Evolutionary conservation across 805 yeast species (phyloP).

Genomic region (Kluyveromyces siamensis): DNA sequence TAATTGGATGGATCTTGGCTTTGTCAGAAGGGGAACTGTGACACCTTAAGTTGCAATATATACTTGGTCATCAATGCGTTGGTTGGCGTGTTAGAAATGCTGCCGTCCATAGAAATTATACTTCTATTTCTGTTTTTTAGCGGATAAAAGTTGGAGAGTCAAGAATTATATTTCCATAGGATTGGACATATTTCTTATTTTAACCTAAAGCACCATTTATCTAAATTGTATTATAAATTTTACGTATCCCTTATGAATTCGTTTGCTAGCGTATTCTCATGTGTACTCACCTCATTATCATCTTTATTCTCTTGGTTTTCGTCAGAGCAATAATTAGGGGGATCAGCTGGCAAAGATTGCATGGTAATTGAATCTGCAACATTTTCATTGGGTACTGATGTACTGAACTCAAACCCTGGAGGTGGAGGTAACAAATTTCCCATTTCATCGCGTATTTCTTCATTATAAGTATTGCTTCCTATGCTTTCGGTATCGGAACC

Average conservation of each 20-base stretch:
- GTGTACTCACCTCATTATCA: conserved; percentile 2
- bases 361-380: conserved; percentile 27
- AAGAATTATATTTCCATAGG: neutral
- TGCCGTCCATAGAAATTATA: neutral
- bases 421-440: conserved; percentile 30
- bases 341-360: conserved; percentile 29
- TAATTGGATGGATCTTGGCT: neutral
- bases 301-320: conserved; percentile 7
- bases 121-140: neutral
- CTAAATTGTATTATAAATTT: conserved; percentile 1
- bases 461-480: conserved; percentile 18
- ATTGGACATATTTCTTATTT: neutral
- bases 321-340: conserved; percentile 30
- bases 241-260: conserved; percentile 3
- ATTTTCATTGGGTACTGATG: conserved; percentile 12
- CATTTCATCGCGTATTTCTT: conserved; percentile 18
- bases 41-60: neutral
- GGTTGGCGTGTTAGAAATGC: neutral
- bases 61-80: neutral
- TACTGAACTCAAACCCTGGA: conserved; percentile 30
- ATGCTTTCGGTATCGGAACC: conserved; percentile 24
- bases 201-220: neutral
- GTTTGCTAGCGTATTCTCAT: conserved; percentile 8
- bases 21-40: neutral
- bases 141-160: neutral